Base-by-base conservation (phyloP, 495 filamentous ascomycete genomes). In the Rhypophila decipiens region DNA sequence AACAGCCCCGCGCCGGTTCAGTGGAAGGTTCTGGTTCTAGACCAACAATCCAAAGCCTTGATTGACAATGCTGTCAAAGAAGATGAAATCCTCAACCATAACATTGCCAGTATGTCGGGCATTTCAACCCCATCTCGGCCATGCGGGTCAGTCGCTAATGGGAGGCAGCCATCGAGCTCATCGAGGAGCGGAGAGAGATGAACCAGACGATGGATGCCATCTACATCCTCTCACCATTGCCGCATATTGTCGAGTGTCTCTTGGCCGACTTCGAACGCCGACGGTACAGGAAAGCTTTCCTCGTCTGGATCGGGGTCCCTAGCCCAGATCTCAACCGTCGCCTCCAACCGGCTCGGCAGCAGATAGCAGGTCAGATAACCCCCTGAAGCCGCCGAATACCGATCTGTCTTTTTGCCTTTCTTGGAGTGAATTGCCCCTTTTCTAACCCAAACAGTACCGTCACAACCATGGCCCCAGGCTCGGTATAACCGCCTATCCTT, bases 1-100 rank as follows among this genome's bases (percentile, higher is more conserved):
- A 11, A 11, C 35, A 37, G 8, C 51, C 35, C 52, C 55, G 27
- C 31, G 22, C 33, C 37, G 29, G 39, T 34, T 4, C 27, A 97
- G 91, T 97, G 93, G 93, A 96, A 95, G 76, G 85, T 96, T 55
- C 69, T 97, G 58, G 85, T 98, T 24, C 67, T 94, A 55, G 93
- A 98, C 68, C 82, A 85, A 51, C 71, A 67, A 18, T 87, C 86
- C 63, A 83, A 80, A 61, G 85, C 82, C 60, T 71, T 98, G 53
- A 75, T 97, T 53, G 84, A 93, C 63, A 88, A 85, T 75, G 86
- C 87, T 20, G 79, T 90, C 57, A 90, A 87, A 52, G 86, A 95
- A 68, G 90, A 96, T 75, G 87, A 95, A 63, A 91, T 98, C 46
- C 83, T 98, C 63, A 90, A 93, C 62, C 76, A 89, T 64, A 94